Evolutionary conservation across 768 basidiomycete genomes (phyloP).

Genomic region (Pulveroboletus sp.): DNA sequence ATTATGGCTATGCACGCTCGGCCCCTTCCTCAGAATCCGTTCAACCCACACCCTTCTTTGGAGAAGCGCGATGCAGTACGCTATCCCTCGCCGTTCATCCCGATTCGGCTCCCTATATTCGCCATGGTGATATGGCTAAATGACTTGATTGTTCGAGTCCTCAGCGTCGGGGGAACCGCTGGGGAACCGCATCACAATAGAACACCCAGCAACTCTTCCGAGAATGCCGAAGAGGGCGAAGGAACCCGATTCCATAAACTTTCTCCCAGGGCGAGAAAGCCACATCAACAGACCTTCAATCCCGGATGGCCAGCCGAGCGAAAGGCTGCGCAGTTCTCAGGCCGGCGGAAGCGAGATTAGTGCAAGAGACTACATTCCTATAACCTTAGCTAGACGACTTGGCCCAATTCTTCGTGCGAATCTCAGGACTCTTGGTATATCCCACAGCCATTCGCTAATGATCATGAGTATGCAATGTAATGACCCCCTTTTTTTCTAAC

Average conservation of each 20-base stretch:
- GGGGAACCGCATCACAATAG: slow-evolving; percentile 21
- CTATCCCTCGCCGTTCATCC: slow-evolving; percentile 74
- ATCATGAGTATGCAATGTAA: slow-evolving; percentile 1
- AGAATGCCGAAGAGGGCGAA: slow-evolving; percentile 60
- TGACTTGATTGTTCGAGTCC: slow-evolving; percentile 57
- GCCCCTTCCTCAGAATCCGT: slow-evolving; percentile 73
- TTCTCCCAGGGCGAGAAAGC: slow-evolving; percentile 6
- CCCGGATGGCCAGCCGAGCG: slow-evolving; percentile 11
- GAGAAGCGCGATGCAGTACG: slow-evolving; percentile 40
- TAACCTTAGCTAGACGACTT: slow-evolving; percentile 7
- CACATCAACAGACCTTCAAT: slow-evolving; percentile 5
- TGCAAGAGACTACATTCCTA: background rate
- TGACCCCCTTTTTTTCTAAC: background rate
- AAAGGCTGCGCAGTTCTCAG: slow-evolving; percentile 29
- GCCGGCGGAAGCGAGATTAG: slow-evolving; percentile 46
- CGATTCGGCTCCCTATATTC: slow-evolving; percentile 78
- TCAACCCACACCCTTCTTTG: slow-evolving; percentile 45
- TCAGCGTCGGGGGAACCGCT: slow-evolving; percentile 49
- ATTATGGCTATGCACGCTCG: slow-evolving; percentile 79
- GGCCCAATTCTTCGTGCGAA: slow-evolving; percentile 14
- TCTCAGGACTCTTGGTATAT: slow-evolving; percentile 14
- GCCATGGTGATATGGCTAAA: slow-evolving; percentile 69
- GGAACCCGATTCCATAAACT: slow-evolving; percentile 27
- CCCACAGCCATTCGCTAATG: slow-evolving; percentile 6
- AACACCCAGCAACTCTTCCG: slow-evolving; percentile 45